phyloP scores from a whole-genome alignment of 1,139 yeast genomes.

The Trichomonascaceae sp. region DNA sequence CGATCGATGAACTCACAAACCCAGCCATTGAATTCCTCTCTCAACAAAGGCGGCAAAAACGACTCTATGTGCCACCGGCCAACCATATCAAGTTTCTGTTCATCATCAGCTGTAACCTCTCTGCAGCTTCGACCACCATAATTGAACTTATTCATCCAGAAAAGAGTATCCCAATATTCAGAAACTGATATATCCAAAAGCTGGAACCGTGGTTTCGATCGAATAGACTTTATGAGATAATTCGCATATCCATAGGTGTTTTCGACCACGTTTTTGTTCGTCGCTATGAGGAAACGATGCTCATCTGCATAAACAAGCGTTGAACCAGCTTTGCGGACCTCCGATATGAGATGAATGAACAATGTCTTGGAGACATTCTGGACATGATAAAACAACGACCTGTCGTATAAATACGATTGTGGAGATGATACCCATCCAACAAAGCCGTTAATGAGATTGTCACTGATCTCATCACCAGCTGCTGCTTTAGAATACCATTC shows the following conservation, averaged over 20 bases:
- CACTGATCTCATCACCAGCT: conserved; percentile 64
- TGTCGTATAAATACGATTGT: conserved; percentile 68
- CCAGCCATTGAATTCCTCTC: conserved; percentile 86
- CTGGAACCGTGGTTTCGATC: conserved; percentile 76
- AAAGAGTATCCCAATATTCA: conserved; percentile 81
- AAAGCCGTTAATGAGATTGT: conserved; percentile 74
- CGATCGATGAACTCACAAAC: conserved; percentile 68
- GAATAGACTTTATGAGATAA: conserved; percentile 69
- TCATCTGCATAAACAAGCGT: conserved; percentile 75
- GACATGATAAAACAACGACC: conserved; percentile 76
- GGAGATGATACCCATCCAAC: conserved; percentile 84
- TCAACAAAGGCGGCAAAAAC: conserved; percentile 69
- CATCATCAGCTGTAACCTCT: conserved; percentile 36
- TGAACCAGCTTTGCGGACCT: conserved; percentile 73
- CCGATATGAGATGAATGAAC: conserved; percentile 72
- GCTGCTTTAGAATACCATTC: conserved; percentile 95
- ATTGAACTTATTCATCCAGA: conserved; percentile 94
- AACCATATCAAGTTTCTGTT: conserved; percentile 51
- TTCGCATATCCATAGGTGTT: conserved; percentile 93
- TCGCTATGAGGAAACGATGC: conserved; percentile 64
- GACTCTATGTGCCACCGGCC: conserved; percentile 78
- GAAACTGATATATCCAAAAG: conserved; percentile 69
- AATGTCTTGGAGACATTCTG: conserved; percentile 84
- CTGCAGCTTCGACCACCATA: conserved; percentile 77
- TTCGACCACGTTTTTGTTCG: conserved; percentile 73